phyloP scores from a whole-genome alignment of 2,329 filamentous ascomycete genomes.

The Penicillium capsulatum region DNA sequence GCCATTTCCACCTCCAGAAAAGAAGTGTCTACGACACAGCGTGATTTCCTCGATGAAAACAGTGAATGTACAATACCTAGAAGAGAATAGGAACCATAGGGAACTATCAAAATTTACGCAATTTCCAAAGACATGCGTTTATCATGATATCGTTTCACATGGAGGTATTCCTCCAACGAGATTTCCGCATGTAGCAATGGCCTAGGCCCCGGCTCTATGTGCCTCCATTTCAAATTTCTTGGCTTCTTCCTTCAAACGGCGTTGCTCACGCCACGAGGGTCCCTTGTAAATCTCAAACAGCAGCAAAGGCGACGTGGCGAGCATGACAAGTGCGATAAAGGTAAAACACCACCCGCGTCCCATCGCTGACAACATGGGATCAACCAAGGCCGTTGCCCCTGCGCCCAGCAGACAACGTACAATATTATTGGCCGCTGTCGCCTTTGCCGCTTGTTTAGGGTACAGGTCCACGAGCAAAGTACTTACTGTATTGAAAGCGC shows the following conservation, averaged over 20 bases:
- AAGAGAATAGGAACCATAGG: too few species aligned
- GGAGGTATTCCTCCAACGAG: too few species aligned
- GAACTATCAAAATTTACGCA: too few species aligned
- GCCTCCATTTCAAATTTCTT: conserved; percentile 8
- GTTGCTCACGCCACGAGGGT: conserved; percentile 43
- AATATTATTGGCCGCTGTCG: conserved; percentile 45
- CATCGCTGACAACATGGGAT: conserved; percentile 38
- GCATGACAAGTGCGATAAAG: conserved; percentile 42
- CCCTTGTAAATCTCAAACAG: conserved; percentile 40
- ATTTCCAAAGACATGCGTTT: too few species aligned
- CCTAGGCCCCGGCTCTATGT: too few species aligned
- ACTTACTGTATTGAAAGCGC: conserved; percentile 43
- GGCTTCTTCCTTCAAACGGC: conserved; percentile 29
- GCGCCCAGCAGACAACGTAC: conserved; percentile 44
- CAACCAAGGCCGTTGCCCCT: conserved; percentile 41
- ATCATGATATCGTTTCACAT: too few species aligned
- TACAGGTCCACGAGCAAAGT: conserved; percentile 48
- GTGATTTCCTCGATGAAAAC: too few species aligned
- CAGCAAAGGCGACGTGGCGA: conserved; percentile 40
- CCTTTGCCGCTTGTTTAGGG: conserved; percentile 39
- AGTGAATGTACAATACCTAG: too few species aligned
- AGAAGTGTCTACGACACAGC: too few species aligned
- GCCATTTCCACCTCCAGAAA: too few species aligned
- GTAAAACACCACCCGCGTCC: conserved; percentile 35
- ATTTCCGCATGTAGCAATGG: too few species aligned